Evolutionary conservation across 75 land plant genomes (phyloP), one percentile per base, ranked within the genome.

Genomic region (Selaginella moellendorffii): DNA sequence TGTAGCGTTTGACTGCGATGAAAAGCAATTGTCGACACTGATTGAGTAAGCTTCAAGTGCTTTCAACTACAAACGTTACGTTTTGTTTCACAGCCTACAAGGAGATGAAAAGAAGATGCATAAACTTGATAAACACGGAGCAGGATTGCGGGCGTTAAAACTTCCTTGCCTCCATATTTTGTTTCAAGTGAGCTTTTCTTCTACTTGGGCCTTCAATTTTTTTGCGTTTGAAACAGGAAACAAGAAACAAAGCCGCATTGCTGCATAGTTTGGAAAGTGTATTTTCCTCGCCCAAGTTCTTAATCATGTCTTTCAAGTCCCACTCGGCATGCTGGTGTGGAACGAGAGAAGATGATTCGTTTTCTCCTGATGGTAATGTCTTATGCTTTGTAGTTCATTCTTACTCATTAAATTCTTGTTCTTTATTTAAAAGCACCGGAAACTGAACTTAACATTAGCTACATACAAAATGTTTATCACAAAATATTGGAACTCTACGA

Each of bases 231-330:
- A 8, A 29, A 22, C 31, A 76, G 78, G 61, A 63, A 27, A 63
- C 79, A 52, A 69, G 72, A 53, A 75, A 51, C 27, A 25, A 72
- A 31, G 62, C 68, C 46, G 46, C 46, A 10, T 46, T 77, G 27
- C 71, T 29, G 18, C 68, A 77, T 69, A 75, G 76, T 23, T 61
- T 76, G 53, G 78, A 76, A 53, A 72, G 71, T 23, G 65, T 66
- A 1, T 76, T 76, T 68, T 77, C 79, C 24, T 77, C 79, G 31
- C 63, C 53, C 31, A 72, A 61, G 63, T 77, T 77, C 27, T 65
- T 77, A 51, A 69, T 67, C 58, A 24, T 73, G 25, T 56, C 79
- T 26, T 77, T 77, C 52, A 77, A 68, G 68, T 30, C 29, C 36
- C 76, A 68, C 46, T 68, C 76, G 46, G 58, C 77, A 19, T 54